Base-by-base conservation (phyloP, 108 stramenopile species). In the Cyclotella sp. region DNA sequence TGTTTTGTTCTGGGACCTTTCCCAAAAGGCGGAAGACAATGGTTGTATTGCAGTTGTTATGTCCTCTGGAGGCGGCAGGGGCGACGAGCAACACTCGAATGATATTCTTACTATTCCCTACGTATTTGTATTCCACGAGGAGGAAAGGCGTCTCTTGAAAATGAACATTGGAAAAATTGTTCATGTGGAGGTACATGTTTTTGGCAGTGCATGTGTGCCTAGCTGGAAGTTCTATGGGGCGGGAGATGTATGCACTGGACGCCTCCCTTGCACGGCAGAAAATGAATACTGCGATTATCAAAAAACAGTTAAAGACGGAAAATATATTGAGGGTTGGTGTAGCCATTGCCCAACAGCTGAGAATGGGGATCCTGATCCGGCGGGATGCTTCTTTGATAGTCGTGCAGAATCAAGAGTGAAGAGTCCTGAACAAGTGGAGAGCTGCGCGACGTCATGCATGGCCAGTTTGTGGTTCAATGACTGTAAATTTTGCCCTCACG, bases 261-360 rank as follows among this genome's bases (percentile, higher is more conserved):
- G n/a, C 15, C n/a, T 49, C 3, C 47, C 47, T 3, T 49, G 47
- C n/a, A 1, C 15, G 9, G 1, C 15, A 3, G 47, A 49, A 49
- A n/a, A n/a, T 49, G 47, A 49, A 49, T 49, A 49, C 47, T 49
- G 47, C n/a, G 9, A 49, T 49, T 49, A 49, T n/a, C 15, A n/a
- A 49, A 49, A 49, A n/a, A 49, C 47, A 16, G 47, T 49, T n/a
- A 3, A 49, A 49, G n/a, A 49, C 9, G 47, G 47, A 49, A n/a
- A 49, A 9, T 49, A 49, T 49, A n/a, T 49, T 3, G 47, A 9
- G 47, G 47, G 47, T n/a, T 49, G 47, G 47, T 49, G 47, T 49
- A 49, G 18, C 9, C 47, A 3, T n/a, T 49, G 47, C 9, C 47
- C 47, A n/a, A 49, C 9, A 9, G 3, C n/a, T 49, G 47, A 49